These are phyloP conservation scores for Microbotryomycetes sp. DNA, from an alignment of 1,284 basidiomycete species.

Conservation along the genomic window DNA sequence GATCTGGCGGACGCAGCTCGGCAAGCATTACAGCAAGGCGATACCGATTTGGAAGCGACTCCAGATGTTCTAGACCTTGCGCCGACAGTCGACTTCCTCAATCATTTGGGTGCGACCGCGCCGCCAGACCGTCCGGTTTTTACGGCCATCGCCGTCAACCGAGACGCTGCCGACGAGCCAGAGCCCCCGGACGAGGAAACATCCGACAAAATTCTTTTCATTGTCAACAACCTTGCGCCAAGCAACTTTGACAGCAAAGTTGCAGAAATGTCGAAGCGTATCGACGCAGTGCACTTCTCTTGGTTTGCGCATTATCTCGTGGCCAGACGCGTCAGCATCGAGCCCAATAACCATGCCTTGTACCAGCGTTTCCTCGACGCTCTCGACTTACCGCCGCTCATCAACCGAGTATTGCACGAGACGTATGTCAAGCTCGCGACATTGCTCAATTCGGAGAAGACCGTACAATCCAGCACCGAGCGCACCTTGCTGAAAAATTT, in stretches of 20 bases:
- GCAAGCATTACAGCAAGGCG: slow-evolving; percentile 50
- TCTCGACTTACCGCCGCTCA: slow-evolving; percentile 56
- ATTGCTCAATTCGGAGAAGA: slow-evolving; percentile 87
- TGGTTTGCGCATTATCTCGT: slow-evolving; percentile 99
- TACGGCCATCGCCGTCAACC: slow-evolving; percentile 53
- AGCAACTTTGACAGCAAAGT: slow-evolving; percentile 86
- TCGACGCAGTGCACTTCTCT: slow-evolving; percentile 70
- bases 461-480: slow-evolving; percentile 75
- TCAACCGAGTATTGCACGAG: slow-evolving; percentile 80
- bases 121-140: slow-evolving; percentile 49
- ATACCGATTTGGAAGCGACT: slow-evolving; percentile 37
- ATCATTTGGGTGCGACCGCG: slow-evolving; percentile 1
- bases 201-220: slow-evolving; percentile 93
- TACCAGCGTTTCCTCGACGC: slow-evolving; percentile 90
- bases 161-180: slow-evolving; percentile 45
- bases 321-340: slow-evolving; percentile 88
- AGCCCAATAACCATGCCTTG: slow-evolving; percentile 93
- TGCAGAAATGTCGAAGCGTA: slow-evolving; percentile 69
- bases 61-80: neutral
- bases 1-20: slow-evolving; percentile 71
- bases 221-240: slow-evolving; percentile 94
- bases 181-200: slow-evolving; percentile 70
- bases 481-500: slow-evolving; percentile 87
- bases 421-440: slow-evolving; percentile 78
- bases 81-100: neutral